phyloP scores from a whole-genome alignment of 2,329 filamentous ascomycete species.

The Fusarium sambucinum region DNA sequence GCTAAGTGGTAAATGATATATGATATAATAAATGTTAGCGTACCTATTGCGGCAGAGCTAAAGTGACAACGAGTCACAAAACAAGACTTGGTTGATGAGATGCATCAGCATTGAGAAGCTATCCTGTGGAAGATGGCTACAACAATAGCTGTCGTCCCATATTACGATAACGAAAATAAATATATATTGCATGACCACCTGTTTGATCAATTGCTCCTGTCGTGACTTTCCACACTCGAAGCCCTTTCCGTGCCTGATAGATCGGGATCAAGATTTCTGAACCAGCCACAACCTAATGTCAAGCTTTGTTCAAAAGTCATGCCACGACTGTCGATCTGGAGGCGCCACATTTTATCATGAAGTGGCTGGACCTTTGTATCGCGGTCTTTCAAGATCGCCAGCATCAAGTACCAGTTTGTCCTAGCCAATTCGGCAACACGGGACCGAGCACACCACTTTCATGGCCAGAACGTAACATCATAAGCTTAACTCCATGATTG shows the following conservation, averaged over 20 bases:
- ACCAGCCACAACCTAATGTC: neutral
- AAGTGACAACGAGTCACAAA: slow-evolving; percentile 21
- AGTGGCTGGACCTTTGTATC: slow-evolving; percentile 9
- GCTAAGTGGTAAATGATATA: slow-evolving; percentile 65
- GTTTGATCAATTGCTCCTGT: neutral
- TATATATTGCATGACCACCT: slow-evolving; percentile 19
- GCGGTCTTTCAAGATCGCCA: slow-evolving; percentile 4
- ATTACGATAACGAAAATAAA: slow-evolving; percentile 39
- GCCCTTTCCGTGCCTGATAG: neutral
- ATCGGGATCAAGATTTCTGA: neutral
- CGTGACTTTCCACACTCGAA: neutral
- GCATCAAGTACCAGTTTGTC: neutral
- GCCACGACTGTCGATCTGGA: neutral
- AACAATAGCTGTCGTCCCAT: slow-evolving; percentile 13
- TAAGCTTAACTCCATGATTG: slow-evolving; percentile 2
- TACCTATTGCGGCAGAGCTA: slow-evolving; percentile 6
- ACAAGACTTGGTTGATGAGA: slow-evolving; percentile 25
- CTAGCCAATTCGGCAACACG: slow-evolving; percentile 22
- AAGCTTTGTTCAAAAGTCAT: neutral
- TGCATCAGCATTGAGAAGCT: slow-evolving; percentile 15
- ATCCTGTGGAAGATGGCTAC: slow-evolving; percentile 8
- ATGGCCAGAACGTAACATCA: neutral
- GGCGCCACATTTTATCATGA: neutral
- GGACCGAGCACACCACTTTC: slow-evolving; percentile 34
- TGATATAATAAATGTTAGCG: slow-evolving; percentile 11